These are phyloP conservation scores for Phytophthora foliorum DNA, from an alignment of 352 stramenopile genomes.

Conservation along the genomic window DNA sequence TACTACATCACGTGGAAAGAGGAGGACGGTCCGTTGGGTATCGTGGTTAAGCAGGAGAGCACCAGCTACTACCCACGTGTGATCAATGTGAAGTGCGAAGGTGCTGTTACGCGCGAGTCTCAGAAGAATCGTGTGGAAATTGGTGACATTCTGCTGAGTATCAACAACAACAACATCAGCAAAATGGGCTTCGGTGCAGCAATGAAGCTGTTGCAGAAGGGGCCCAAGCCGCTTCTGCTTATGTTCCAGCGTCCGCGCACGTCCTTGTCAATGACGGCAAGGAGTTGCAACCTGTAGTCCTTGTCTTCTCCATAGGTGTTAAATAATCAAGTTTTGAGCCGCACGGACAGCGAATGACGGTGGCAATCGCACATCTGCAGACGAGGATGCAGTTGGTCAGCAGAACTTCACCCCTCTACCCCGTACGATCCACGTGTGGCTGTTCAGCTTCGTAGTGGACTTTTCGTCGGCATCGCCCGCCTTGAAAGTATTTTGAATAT, in stretches of 20 bases:
- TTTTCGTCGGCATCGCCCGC: slow-evolving; percentile 21
- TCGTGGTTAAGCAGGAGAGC: slow-evolving; percentile 90
- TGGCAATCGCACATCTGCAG: slow-evolving; percentile 23
- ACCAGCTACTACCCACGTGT: slow-evolving; percentile 89
- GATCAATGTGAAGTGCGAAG: slow-evolving; percentile 91
- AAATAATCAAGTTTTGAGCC: slow-evolving; percentile 39
- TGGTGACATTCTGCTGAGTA: slow-evolving; percentile 84
- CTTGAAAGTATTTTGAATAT: slow-evolving; percentile 61
- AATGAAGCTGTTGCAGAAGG: slow-evolving; percentile 89
- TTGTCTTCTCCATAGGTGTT: slow-evolving; percentile 29
- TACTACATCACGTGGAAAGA: slow-evolving; percentile 94
- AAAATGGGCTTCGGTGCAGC: slow-evolving; percentile 90
- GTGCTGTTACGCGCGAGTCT: slow-evolving; percentile 79
- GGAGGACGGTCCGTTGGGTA: slow-evolving; percentile 84
- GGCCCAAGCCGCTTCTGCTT: slow-evolving; percentile 85
- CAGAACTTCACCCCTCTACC: slow-evolving; percentile 19
- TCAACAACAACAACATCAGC: slow-evolving; percentile 94
- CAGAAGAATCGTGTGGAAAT: slow-evolving; percentile 89
- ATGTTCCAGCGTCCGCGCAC: slow-evolving; percentile 85
- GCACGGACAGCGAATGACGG: slow-evolving; percentile 28
- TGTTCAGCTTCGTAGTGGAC: slow-evolving; percentile 25
- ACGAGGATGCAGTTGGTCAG: slow-evolving; percentile 36
- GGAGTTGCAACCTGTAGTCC: slow-evolving; percentile 50
- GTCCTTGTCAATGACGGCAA: slow-evolving; percentile 43
- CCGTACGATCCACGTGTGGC: slow-evolving; percentile 21